These are phyloP conservation scores for Pseudogymnoascus sp. DNA, from an alignment of 2,329 filamentous ascomycete genomes.

Conservation along the genomic window DNA sequence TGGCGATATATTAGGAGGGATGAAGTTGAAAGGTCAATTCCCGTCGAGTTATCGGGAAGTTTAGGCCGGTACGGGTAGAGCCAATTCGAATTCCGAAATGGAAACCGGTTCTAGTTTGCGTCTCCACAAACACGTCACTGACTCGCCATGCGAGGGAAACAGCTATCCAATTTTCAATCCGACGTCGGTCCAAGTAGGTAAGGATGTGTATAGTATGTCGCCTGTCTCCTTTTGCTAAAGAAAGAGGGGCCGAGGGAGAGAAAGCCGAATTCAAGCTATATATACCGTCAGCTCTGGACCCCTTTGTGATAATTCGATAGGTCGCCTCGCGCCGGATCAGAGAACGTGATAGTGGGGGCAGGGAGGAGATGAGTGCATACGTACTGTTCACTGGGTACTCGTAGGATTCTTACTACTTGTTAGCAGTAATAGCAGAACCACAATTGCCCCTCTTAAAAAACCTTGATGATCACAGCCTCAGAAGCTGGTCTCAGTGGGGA, in stretches of 20 bases:
- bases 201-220: neutral
- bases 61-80: neutral
- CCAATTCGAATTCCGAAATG: neutral
- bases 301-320: constrained; percentile 8
- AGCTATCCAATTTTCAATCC: constrained; percentile 8
- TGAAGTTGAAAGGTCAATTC: neutral
- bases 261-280: constrained; percentile 3
- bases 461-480: constrained; percentile 8
- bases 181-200: neutral
- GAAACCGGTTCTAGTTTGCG: constrained; percentile 7
- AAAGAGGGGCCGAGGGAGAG: neutral
- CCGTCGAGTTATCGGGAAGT: neutral
- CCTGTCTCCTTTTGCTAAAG: neutral
- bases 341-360: constrained; percentile 1
- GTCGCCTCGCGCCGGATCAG: neutral
- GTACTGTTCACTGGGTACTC: neutral
- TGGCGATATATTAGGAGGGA: neutral
- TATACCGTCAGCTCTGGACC: constrained; percentile 2
- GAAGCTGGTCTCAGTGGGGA: constrained; percentile 1
- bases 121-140: constrained; percentile 8
- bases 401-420: neutral
- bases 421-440: neutral
- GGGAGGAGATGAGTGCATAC: neutral
- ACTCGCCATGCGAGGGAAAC: neutral
- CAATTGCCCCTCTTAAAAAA: constrained; percentile 4